Percentiles rank a stretch among this genome's conserved stretches.
Evolutionary conservation across 2,329 filamentous ascomycete species (phyloP).

Genomic region (Eurotiales sp.): DNA sequence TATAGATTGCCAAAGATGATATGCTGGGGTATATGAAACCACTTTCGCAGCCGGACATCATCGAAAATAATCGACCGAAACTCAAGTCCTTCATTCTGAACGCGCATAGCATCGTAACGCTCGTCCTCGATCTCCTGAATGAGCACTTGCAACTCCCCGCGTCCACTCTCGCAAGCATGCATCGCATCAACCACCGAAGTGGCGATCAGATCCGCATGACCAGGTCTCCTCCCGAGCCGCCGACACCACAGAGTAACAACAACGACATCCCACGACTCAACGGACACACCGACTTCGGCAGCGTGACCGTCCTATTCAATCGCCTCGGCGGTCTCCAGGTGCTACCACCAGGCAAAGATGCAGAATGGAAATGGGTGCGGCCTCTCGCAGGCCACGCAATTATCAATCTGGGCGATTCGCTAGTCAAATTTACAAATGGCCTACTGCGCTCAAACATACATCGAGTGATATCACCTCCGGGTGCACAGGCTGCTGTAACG

Average conservation of each 20-base stretch:
- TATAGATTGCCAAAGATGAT: slow-evolving; percentile 51
- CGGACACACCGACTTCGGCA: slow-evolving; percentile 57
- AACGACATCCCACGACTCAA: slow-evolving; percentile 45
- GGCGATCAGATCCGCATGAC: slow-evolving; percentile 56
- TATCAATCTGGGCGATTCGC: slow-evolving; percentile 43
- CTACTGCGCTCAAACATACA: slow-evolving; percentile 43
- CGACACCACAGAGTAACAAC: too few species aligned
- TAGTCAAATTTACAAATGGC: slow-evolving; percentile 44
- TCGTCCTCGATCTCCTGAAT: slow-evolving; percentile 46
- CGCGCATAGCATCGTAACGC: slow-evolving; percentile 44
- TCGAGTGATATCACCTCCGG: slow-evolving; percentile 49
- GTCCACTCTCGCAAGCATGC: slow-evolving; percentile 44
- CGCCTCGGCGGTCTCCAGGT: slow-evolving; percentile 55
- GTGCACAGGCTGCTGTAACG: slow-evolving; percentile 40
- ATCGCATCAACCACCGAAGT: slow-evolving; percentile 40
- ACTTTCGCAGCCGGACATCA: slow-evolving; percentile 42
- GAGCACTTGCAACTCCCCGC: slow-evolving; percentile 40
- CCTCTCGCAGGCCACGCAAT: slow-evolving; percentile 48
- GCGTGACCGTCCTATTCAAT: slow-evolving; percentile 55
- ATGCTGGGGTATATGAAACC: slow-evolving; percentile 38
- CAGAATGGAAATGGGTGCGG: slow-evolving; percentile 51
- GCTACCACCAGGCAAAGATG: slow-evolving; percentile 38
- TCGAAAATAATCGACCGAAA: slow-evolving; percentile 33
- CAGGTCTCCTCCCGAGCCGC: slow-evolving; percentile 46
- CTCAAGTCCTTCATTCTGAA: slow-evolving; percentile 44